Evolutionary conservation across 305 asterid genomes (phyloP), one percentile per base, ranked within the genome.

Genomic region (Fraxinus sp.): DNA sequence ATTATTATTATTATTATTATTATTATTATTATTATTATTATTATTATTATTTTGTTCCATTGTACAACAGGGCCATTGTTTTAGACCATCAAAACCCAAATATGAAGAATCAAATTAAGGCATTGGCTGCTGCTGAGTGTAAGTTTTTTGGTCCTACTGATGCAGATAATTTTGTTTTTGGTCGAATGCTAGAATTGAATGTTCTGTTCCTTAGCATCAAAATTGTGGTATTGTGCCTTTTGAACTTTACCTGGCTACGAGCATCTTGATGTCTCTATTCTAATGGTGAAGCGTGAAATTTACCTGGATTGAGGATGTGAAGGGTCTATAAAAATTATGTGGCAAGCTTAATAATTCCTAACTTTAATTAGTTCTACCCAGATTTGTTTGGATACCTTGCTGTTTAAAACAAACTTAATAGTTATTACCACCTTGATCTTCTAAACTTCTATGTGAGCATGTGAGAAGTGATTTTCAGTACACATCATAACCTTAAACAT

Each of bases 71-170:
- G 88, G 92, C 99, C 86, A 95, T 95, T 88, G 91, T 95, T 57
- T 90, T 97, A 85, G 99, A 95, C 83, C 95, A 84, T 83, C 97
- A 87, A 83, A 95, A 89, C 83, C 91, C 98, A 75, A 84, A 94
- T 79, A 90, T 84, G 96, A 92, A 94, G 92, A 91, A 84, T 90
- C 98, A 88, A 87, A 84, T 87, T 86, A 92, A 90, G 93, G 96
- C 92, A 80, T 64, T 92, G 86, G 72, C 72, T 62, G 72, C 16
- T 62, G 33, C 72, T 22, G 33, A 62, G 14, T 62, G 72, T 20
- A 62, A 7, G 16, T 62, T 10, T 62, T 62, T 62, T 62, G 28
- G 4, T 57, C 32, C 72, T 9, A 24, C 1, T 62, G 30, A 9
- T 62, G 72, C 11, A 32, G 13, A 3, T 62, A 62, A 62, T 62